Evolutionary conservation across 495 filamentous ascomycete species (phyloP).

Genomic region (Sabuloglossum arenarium): DNA sequence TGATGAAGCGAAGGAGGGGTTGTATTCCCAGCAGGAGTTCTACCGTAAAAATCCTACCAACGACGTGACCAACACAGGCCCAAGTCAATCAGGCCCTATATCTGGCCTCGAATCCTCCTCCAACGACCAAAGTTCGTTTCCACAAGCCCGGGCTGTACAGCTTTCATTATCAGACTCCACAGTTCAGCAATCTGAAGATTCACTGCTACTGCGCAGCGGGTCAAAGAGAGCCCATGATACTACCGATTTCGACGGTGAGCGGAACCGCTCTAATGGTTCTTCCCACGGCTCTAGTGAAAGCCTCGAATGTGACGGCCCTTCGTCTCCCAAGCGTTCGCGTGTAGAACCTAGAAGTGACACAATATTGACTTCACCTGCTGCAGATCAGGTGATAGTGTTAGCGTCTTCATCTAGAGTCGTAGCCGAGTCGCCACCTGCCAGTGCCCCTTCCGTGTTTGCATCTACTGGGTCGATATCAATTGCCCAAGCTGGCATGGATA

Average conservation of each 20-base stretch:
- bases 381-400: not conserved
- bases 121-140: too few relatives aligned
- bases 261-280: not conserved
- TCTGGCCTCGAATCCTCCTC: not conserved
- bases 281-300: not conserved
- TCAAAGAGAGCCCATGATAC: not conserved
- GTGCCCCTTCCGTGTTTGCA: not conserved
- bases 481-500: not conserved
- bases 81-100: not conserved
- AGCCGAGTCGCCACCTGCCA: not conserved
- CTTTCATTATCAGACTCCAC: not conserved
- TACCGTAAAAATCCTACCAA: not conserved
- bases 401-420: not conserved
- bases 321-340: not conserved
- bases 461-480: not conserved
- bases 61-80: not conserved
- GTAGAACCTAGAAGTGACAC: not conserved
- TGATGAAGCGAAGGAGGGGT: conserved; percentile 1
- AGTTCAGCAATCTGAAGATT: not conserved
- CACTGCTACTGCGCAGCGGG: not conserved
- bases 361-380: not conserved
- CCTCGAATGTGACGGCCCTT: not conserved
- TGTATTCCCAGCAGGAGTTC: not conserved
- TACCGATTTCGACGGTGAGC: not conserved
- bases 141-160: too few relatives aligned